Base-by-base conservation (phyloP, 2,329 filamentous ascomycete genomes). In the Nemania sp. region DNA sequence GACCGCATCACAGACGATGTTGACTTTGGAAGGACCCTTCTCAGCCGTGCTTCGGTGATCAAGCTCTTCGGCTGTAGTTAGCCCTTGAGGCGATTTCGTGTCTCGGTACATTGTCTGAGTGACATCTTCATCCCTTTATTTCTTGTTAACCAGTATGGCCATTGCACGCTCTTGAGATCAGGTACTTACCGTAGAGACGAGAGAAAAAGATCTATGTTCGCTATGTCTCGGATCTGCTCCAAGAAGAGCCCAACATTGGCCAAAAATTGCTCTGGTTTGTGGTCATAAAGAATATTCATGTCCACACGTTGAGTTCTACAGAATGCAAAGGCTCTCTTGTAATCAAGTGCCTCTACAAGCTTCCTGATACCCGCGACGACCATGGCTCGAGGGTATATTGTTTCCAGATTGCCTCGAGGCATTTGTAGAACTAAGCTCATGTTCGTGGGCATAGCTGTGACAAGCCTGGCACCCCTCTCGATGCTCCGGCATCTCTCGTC, bases 201-300 rank as follows among this genome's bases (percentile, higher is more conserved):
- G 15, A 99, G 80, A 68, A 99, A 97, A 18, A 98, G 81, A 72
- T 99, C 95, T 62, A 98, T 89, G 65, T 91, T 90, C 39, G 92
- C 85, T 12, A 90, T 81, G 65, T 91, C 92, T 68, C 89, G 87
- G 42, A 99, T 81, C 73, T 99, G 93, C 17, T 92, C 87, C 34
- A 98, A 80, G 70, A 99, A 96, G 0, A 90, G 75, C 0, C 82
- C 81, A 11, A 97, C 84, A 65, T 88, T 90, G 3, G 83, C 79
- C 73, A 97, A 82, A 72, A 99, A 97, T 67, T 96, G 90, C 39
- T 87, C 82, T 0, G 94, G 92, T n/a, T 87, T 87, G 76, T 98
- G 91, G 71, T 99, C 95, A 71, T 96, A 94, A 2, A 99, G 80
- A 63, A 99, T 94, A 71, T 99, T 99, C 90, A 98, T 93, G 71